phyloP scores from a whole-genome alignment of 2,329 filamentous ascomycete genomes.

The Aspergillus fructus region DNA sequence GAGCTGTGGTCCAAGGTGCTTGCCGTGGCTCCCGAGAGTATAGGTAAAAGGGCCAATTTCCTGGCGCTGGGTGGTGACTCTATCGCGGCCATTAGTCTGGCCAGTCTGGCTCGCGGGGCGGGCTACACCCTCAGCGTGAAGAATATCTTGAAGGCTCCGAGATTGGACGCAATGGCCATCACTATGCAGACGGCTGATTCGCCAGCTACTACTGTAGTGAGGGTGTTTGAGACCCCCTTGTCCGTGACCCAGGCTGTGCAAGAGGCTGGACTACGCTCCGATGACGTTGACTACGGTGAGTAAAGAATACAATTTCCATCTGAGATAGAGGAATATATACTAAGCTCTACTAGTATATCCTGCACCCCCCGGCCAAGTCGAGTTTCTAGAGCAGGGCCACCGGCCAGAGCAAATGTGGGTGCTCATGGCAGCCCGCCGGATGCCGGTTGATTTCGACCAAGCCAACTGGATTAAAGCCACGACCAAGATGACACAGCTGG shows the following conservation, averaged over 20 bases:
- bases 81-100: background rate
- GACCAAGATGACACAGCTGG: background rate
- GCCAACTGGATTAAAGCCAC: background rate
- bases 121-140: background rate
- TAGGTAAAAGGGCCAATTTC: too few species aligned
- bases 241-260: background rate
- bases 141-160: too few species aligned
- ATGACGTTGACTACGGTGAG: too few species aligned
- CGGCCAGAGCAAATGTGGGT: background rate
- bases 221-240: background rate
- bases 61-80: background rate
- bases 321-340: too few species aligned
- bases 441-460: background rate
- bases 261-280: background rate
- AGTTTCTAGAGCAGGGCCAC: background rate
- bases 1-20: too few species aligned
- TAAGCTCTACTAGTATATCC: background rate
- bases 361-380: background rate
- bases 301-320: too few species aligned
- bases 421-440: background rate
- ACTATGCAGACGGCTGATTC: background rate
- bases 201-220: background rate
- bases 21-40: too few species aligned
- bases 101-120: background rate
- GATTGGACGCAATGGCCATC: too few species aligned